Evolutionary conservation across 1,139 yeast genomes (phyloP), one percentile per base, ranked within the genome.

Genomic region (Kurtzmaniella quercitrusa): DNA sequence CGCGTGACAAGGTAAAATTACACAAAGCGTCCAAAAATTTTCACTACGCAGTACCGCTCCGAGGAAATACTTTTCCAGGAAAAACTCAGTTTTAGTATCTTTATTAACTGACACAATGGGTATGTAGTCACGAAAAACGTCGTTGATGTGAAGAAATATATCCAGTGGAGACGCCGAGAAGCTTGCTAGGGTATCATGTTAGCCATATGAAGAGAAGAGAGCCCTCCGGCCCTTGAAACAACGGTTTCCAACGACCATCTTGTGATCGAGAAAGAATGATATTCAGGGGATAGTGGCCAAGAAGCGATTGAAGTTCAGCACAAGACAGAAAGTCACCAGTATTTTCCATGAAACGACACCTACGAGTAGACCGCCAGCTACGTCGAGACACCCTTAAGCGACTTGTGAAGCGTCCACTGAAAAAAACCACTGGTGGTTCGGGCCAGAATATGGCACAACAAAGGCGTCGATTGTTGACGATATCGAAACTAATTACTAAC

Each of bases 401-500:
- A 21, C 23, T 21, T 8, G 23, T 5, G 8, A 5, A 4, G 4
- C 23, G 23, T 21, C 23, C 7, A 21, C 8, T n/a, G n/a, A n/a
- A n/a, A n/a, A n/a, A n/a, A n/a, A n/a, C n/a, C n/a, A n/a, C n/a
- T n/a, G n/a, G n/a, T n/a, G n/a, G n/a, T n/a, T n/a, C n/a, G n/a
- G n/a, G n/a, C n/a, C n/a, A n/a, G n/a, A n/a, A n/a, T n/a, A n/a
- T n/a, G n/a, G n/a, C n/a, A n/a, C n/a, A n/a, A n/a, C n/a, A n/a
- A n/a, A 27, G 14, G 31, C 10, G 12, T 6, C 31, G 31, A 27
- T 6, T 27, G 4, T 10, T 27, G 5, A 33, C 23, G 23, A 39
- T 5, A 10, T 11, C 14, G 5, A n/a, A 27, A 27, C 10, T n/a
- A 27, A 27, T 27, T 58, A 68, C 73, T 66, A 66, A 65, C 70